Evolutionary conservation across 2,329 filamentous ascomycete genomes (phyloP), one percentile per base, ranked within the genome.

Genomic region (Hypomyces perniciosus): DNA sequence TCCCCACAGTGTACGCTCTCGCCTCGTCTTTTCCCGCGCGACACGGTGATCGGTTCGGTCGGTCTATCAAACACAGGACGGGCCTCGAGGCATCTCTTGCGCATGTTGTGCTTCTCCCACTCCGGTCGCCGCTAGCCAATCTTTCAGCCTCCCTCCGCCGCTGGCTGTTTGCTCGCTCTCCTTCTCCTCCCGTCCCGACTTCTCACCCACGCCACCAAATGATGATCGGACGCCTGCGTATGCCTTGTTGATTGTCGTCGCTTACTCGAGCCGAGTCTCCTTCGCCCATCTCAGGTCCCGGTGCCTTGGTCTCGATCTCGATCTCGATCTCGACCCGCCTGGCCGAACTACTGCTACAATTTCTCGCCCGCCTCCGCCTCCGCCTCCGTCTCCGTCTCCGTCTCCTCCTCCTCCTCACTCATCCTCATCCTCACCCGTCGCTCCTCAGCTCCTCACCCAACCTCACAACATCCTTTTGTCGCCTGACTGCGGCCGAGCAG

Each of bases 401-500:
- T 35, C 47, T 28, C n/a, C 35, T 38, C 31, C 30, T 29, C 43
- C 10, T 29, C 13, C 37, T 33, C 29, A 39, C 28, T 35, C 35
- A 30, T 34, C 27, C 30, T 39, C 34, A 33, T 31, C 37, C 20
- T 42, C 42, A 12, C 20, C 37, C 35, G 35, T 26, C 34, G 42
- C 48, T 33, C 43, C 44, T 46, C 49, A 47, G 28, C 49, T 20
- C 38, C 48, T 26, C 37, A 20, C 20, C 20, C 20, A 20, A 20
- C 20, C 39, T 37, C 48, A 37, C 48, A 42, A 45, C 44, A 50
- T 45, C 44, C 12, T 37, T 41, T 53, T 50, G 53, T 56, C 56
- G 56, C 57, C 53, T 53, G 57, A 61, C 62, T 64, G 61, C 62
- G 58, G 53, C 56, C 28, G 35, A 53, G 59, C 60, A 64, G 60